A percentile compares a stretch with the other conserved stretches of the same genome.
These are phyloP conservation scores for Austropuccinia psidii DNA, from an alignment of 1,284 basidiomycete genomes.

Conservation along the genomic window DNA sequence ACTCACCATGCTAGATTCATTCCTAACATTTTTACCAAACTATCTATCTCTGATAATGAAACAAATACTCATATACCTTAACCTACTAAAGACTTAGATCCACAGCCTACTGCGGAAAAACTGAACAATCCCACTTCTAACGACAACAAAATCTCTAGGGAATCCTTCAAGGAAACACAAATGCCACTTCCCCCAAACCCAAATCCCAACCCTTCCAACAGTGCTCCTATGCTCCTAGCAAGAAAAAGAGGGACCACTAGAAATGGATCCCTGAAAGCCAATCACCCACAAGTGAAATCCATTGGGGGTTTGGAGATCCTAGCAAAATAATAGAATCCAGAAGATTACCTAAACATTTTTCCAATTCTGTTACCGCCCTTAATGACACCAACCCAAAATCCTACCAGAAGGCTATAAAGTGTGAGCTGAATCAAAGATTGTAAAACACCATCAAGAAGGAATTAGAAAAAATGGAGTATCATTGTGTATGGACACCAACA, in stretches of 20 bases:
- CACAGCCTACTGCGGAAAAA: too few species aligned
- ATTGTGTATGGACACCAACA: background rate
- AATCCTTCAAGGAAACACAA: too few species aligned
- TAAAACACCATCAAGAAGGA: background rate
- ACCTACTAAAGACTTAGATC: background rate
- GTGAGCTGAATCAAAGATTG: background rate
- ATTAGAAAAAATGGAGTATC: background rate
- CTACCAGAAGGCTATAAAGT: background rate
- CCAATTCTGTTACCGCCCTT: too few species aligned
- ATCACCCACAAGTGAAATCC: background rate
- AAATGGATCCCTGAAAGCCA: background rate
- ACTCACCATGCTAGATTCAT: background rate
- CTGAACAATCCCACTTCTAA: too few species aligned
- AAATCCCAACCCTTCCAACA: background rate
- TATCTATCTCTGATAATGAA: background rate
- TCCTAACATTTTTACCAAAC: background rate
- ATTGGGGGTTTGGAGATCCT: background rate
- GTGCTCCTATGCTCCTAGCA: background rate
- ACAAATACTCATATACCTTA: background rate
- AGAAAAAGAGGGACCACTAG: background rate
- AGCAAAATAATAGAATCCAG: background rate
- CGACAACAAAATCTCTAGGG: too few species aligned
- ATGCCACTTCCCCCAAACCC: background rate
- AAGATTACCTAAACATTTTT: too few species aligned
- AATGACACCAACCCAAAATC: background rate